These are phyloP conservation scores for Zygnema circumcarinatum DNA, from an alignment of 139 green algal species.

Conservation along the genomic window DNA sequence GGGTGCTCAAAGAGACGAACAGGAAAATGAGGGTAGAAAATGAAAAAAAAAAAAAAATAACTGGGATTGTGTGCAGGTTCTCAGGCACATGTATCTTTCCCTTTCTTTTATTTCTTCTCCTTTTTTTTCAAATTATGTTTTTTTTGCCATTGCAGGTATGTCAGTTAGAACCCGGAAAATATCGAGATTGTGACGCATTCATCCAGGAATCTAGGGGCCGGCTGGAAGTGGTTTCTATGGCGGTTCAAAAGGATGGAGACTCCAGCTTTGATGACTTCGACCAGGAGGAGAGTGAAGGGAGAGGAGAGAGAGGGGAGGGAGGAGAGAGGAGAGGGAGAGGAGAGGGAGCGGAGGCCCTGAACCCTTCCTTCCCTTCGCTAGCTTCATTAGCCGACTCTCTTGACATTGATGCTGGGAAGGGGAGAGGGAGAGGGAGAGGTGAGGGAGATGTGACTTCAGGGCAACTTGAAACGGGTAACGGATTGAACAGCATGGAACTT, in stretches of 20 bases:
- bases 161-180: constrained; percentile 85
- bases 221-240: constrained; percentile 87
- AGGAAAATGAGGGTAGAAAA: no score
- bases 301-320: neutral
- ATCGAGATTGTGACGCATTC: constrained; percentile 80
- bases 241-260: constrained; percentile 63
- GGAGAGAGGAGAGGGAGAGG: neutral
- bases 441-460: neutral
- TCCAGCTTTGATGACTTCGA: constrained; percentile 21
- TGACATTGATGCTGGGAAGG: constrained; percentile 22
- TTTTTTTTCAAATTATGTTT: neutral
- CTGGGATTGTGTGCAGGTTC: no score
- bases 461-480: neutral
- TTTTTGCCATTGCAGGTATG: constrained; percentile 51
- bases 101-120: neutral
- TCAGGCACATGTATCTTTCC: no score
- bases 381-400: no score
- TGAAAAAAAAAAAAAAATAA: no score
- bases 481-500: neutral
- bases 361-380: no score
- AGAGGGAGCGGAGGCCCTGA: neutral
- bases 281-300: constrained; percentile 2
- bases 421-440: neutral
- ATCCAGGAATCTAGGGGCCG: constrained; percentile 72
- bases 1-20: no score